Conservation (phyloP, 371 early-diverging fungal species). For the Choanephora cucurbitarum region DNA sequence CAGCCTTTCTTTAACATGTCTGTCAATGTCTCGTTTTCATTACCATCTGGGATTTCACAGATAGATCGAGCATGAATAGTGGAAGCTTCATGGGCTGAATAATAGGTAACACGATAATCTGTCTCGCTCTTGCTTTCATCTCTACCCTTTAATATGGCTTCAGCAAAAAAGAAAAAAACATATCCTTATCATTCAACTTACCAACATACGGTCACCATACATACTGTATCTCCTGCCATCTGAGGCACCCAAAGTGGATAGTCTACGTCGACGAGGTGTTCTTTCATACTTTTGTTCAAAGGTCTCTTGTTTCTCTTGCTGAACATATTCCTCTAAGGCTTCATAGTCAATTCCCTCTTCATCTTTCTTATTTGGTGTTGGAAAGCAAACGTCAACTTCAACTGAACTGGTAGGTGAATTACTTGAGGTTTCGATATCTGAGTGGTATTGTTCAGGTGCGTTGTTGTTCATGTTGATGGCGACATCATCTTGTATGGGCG, state of each 20-base stretch:
- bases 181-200: constrained; percentile 1
- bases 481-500: constrained; percentile 6
- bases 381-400: constrained; percentile 50
- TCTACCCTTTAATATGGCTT: too few relatives aligned
- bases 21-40: constrained; percentile 22
- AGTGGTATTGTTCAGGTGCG: constrained; percentile 14
- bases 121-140: constrained; percentile 16
- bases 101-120: constrained; percentile 43
- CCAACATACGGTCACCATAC: constrained; percentile 30
- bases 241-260: constrained; percentile 27
- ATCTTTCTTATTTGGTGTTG: constrained; percentile 32
- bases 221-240: constrained; percentile 28
- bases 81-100: constrained; percentile 34
- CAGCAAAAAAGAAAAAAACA: too few relatives aligned
- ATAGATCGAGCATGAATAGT: constrained; percentile 43
- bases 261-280: constrained; percentile 11
- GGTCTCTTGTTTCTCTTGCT: constrained; percentile 12
- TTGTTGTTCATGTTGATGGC: constrained; percentile 18
- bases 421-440: constrained; percentile 30
- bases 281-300: constrained; percentile 2
- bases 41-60: constrained; percentile 35
- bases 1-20: constrained; percentile 56
- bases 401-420: constrained; percentile 23
- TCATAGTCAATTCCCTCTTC: constrained; percentile 39
- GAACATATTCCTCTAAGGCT: constrained; percentile 24